phyloP scores from a whole-genome alignment of 352 stramenopile species.

The Phytophthora ramorum region DNA sequence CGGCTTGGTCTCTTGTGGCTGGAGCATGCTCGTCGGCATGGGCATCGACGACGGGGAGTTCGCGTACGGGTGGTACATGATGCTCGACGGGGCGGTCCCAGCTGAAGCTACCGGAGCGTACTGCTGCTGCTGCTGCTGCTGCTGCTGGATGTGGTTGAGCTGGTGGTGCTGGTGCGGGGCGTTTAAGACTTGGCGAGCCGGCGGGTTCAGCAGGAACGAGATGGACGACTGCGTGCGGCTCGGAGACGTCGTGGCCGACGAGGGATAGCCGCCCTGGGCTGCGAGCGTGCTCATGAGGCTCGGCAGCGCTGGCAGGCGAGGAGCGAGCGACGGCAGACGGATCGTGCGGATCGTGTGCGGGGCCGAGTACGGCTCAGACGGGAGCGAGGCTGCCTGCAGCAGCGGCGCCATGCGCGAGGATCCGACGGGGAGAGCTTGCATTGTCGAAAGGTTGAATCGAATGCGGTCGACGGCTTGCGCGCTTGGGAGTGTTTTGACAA shows the following conservation, averaged over 20 bases:
- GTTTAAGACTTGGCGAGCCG: slow-evolving; percentile 2
- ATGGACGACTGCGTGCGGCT: slow-evolving; percentile 30
- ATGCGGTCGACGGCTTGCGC: background rate
- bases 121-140: slow-evolving; percentile 19
- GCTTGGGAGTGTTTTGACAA: slow-evolving; percentile 19
- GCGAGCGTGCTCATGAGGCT: slow-evolving; percentile 40
- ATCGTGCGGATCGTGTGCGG: slow-evolving; percentile 35
- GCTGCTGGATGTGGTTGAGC: slow-evolving; percentile 13
- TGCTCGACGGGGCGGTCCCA: slow-evolving; percentile 13
- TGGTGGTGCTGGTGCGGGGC: background rate
- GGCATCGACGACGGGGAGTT: slow-evolving; percentile 13
- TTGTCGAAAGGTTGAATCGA: slow-evolving; percentile 2
- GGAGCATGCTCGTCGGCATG: slow-evolving; percentile 16
- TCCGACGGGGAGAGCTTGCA: slow-evolving; percentile 32
- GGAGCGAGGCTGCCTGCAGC: slow-evolving; percentile 27
- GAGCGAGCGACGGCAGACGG: slow-evolving; percentile 44
- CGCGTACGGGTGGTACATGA: slow-evolving; percentile 37
- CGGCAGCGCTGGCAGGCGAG: slow-evolving; percentile 37
- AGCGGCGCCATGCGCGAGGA: slow-evolving; percentile 37
- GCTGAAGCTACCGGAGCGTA: slow-evolving; percentile 5
- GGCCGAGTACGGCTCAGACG: slow-evolving; percentile 25
- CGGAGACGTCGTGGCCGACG: slow-evolving; percentile 24
- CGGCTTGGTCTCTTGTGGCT: slow-evolving; percentile 4
- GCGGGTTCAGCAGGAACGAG: slow-evolving; percentile 46
- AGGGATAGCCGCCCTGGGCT: slow-evolving; percentile 19